A percentile compares a stretch with the other conserved stretches of the same genome.
Conservation (phyloP, 345 rosid genomes). For the Eucalyptus fibrosa region DNA sequence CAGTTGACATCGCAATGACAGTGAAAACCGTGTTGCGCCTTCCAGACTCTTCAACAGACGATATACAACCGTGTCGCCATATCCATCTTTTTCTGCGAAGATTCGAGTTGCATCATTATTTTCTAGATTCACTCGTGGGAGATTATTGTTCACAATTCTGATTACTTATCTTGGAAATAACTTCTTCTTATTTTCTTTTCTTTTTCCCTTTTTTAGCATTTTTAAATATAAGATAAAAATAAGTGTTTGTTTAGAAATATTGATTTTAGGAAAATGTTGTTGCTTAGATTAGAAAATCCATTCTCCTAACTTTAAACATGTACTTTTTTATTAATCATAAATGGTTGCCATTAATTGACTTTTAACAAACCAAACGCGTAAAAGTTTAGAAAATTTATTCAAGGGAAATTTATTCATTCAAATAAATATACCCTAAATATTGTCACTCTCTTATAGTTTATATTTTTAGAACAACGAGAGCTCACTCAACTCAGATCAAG, state of each 20-base stretch:
- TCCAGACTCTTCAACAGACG: not conserved
- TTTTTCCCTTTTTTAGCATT: not conserved
- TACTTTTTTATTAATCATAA: not conserved
- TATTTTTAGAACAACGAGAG: not conserved
- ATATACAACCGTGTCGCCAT: not conserved
- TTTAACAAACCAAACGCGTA: not conserved
- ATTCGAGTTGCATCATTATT: not conserved
- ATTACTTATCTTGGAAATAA: not conserved
- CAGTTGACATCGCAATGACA: not conserved
- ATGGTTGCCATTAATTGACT: not conserved
- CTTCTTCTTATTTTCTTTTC: not conserved
- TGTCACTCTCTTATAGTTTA: not conserved
- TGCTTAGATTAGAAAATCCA: not conserved
- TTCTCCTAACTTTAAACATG: not conserved
- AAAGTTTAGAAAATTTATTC: not conserved
- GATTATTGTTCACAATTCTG: not conserved
- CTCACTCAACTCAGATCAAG: not conserved
- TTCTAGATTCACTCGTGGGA: not conserved
- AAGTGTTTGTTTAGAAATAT: not conserved
- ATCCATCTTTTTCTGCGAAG: not conserved
- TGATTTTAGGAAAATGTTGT: not conserved
- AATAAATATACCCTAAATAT: not conserved
- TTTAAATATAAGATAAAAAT: not conserved
- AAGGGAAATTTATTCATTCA: not conserved
- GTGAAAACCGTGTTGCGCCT: not conserved